These are phyloP conservation scores for Dimargaris xerosporica DNA, from an alignment of 192 early-diverging fungal genomes.

Conservation along the genomic window DNA sequence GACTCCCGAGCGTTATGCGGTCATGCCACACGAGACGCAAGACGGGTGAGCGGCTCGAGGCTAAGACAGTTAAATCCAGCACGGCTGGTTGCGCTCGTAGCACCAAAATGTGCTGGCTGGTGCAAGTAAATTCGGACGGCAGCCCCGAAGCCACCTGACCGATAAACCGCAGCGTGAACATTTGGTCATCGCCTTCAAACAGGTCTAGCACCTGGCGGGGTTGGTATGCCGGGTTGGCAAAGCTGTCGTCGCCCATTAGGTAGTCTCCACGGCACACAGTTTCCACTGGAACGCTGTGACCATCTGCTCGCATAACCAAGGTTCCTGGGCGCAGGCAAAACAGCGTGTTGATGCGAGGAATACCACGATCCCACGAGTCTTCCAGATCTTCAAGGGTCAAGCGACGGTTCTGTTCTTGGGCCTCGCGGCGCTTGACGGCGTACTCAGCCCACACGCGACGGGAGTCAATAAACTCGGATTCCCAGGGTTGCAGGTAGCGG, in stretches of 20 bases:
- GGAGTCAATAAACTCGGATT: conserved; percentile 97
- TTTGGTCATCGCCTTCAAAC: conserved; percentile 14
- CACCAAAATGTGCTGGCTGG: conserved; percentile 6
- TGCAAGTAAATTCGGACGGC: background rate
- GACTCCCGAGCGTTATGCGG: no score
- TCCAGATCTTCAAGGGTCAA: conserved; percentile 97
- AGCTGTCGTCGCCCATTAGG: conserved; percentile 21
- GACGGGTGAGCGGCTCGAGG: no score
- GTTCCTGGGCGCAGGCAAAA: conserved; percentile 37
- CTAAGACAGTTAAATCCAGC: background rate
- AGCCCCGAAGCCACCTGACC: background rate
- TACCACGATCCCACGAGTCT: conserved; percentile 96
- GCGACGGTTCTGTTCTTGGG: conserved; percentile 89
- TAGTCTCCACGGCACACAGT: conserved; percentile 15
- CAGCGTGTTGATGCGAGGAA: conserved; percentile 95
- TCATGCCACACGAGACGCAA: no score
- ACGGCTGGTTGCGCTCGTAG: background rate
- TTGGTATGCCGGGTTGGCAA: conserved; percentile 13
- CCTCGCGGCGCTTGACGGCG: conserved; percentile 92
- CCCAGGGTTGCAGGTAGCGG: conserved; percentile 96
- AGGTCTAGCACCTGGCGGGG: conserved; percentile 18
- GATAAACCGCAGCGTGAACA: conserved; percentile 14
- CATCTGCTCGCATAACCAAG: conserved; percentile 16
- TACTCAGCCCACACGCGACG: conserved; percentile 99
- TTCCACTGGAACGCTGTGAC: conserved; percentile 16